A percentile compares a stretch with the other conserved stretches of the same genome.
Evolutionary conservation across 2,329 filamentous ascomycete genomes (phyloP).

Genomic region (Fusarium nurragi): DNA sequence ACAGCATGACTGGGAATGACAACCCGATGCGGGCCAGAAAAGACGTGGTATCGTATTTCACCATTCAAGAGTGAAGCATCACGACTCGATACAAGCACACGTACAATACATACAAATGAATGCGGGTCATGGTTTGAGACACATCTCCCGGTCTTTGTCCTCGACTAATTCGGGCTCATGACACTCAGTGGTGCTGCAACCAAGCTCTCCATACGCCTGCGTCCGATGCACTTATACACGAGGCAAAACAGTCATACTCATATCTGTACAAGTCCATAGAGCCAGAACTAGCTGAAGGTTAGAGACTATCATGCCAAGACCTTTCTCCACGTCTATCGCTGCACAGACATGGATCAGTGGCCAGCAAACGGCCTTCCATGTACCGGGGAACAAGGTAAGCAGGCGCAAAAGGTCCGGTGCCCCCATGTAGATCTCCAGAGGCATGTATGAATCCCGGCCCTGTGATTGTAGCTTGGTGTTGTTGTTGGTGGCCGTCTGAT

Average conservation of each 20-base stretch:
- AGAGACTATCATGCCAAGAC: constrained; percentile 21
- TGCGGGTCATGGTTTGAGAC: not conserved
- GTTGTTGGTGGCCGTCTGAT: not conserved
- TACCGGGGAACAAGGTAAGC: not conserved
- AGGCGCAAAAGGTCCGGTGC: constrained; percentile 17
- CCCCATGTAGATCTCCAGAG: not conserved
- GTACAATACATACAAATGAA: not conserved
- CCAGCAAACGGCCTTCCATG: not conserved
- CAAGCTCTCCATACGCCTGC: not conserved
- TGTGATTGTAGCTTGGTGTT: constrained; percentile 1
- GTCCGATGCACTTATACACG: not conserved
- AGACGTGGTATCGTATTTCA: not conserved
- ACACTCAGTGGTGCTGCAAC: not conserved
- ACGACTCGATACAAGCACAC: not conserved
- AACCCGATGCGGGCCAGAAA: not conserved
- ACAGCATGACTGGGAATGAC: not conserved
- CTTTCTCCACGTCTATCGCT: constrained; percentile 5
- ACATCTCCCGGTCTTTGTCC: not conserved
- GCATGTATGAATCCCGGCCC: not conserved
- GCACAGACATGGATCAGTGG: constrained; percentile 2
- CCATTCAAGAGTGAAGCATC: not conserved
- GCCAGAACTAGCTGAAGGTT: not conserved
- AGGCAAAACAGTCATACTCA: not conserved
- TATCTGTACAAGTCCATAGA: not conserved
- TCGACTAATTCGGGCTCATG: not conserved